These are phyloP conservation scores for Achlya hypogyna DNA, from an alignment of 352 stramenopile species.

Conservation along the genomic window DNA sequence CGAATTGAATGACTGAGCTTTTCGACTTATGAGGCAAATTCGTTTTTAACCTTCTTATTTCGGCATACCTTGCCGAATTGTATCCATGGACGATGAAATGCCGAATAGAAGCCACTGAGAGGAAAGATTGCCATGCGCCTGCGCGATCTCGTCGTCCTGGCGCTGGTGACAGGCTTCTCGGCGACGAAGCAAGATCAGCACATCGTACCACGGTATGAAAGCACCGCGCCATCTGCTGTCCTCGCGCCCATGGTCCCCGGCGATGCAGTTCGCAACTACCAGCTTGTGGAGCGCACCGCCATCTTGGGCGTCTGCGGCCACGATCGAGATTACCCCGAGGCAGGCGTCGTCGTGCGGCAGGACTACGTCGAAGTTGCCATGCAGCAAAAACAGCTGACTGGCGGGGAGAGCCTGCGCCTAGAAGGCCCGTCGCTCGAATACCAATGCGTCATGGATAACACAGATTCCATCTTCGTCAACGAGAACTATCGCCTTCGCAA, in stretches of 20 bases:
- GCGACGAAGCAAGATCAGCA: background rate
- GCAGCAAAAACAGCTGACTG: background rate
- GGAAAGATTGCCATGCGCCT: background rate
- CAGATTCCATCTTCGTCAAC: constrained; percentile 59
- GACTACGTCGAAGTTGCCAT: background rate
- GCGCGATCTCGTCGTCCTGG: background rate
- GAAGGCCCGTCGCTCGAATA: constrained; percentile 67
- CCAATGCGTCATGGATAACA: constrained; percentile 29
- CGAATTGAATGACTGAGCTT: constrained; percentile 2
- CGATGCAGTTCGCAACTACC: constrained; percentile 46
- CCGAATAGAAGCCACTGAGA: no score
- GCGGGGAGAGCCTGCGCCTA: constrained; percentile 8
- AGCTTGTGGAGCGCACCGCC: constrained; percentile 56
- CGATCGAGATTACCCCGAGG: constrained; percentile 20
- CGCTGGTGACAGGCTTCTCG: background rate
- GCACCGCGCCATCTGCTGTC: background rate
- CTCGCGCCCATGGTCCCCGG: constrained; percentile 24
- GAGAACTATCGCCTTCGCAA: constrained; percentile 60
- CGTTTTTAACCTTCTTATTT: background rate
- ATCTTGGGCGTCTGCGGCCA: constrained; percentile 58
- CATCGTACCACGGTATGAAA: background rate
- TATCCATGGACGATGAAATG: no score
- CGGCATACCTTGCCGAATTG: no score
- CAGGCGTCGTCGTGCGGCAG: constrained; percentile 13
- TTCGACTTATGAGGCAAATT: background rate